These are phyloP conservation scores for Hymenoscyphus linearis DNA, from an alignment of 2,329 filamentous ascomycete genomes.

Conservation along the genomic window DNA sequence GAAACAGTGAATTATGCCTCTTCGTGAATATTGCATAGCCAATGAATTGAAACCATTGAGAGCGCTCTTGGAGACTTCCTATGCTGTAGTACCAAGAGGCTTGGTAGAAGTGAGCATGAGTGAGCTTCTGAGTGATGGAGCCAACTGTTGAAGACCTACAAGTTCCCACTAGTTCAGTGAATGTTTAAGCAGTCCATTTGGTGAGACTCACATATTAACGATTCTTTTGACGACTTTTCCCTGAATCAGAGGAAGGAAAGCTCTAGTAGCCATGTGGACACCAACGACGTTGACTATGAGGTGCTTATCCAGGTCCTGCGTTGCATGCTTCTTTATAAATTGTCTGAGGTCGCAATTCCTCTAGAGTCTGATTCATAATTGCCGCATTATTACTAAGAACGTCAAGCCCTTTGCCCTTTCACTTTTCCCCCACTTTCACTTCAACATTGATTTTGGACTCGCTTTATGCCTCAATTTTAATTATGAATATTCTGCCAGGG, in stretches of 20 bases:
- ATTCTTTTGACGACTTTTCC: constrained; percentile 17
- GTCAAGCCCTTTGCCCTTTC: constrained; percentile 38
- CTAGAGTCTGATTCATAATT: not conserved
- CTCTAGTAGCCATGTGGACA: constrained; percentile 36
- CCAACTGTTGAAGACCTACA: constrained; percentile 7
- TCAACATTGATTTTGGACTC: constrained; percentile 33
- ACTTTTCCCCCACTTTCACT: constrained; percentile 25
- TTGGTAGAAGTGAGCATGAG: constrained; percentile 31
- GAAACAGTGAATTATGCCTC: constrained; percentile 40
- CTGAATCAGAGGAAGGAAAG: constrained; percentile 17
- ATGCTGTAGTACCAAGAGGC: constrained; percentile 35
- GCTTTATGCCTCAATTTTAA: constrained; percentile 37
- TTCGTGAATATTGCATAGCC: constrained; percentile 39
- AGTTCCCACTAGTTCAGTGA: not conserved
- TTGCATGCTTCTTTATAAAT: not conserved
- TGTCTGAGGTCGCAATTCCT: not conserved
- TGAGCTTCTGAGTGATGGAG: constrained; percentile 10
- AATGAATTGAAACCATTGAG: constrained; percentile 44
- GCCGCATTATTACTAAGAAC: constrained; percentile 39
- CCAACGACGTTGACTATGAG: constrained; percentile 36
- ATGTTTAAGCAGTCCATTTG: not conserved
- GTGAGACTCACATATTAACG: constrained; percentile 16
- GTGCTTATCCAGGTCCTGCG: constrained; percentile 4
- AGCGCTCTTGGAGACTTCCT: constrained; percentile 44
- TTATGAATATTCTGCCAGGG: constrained; percentile 31